Base-by-base conservation (phyloP, 2,329 filamentous ascomycete genomes). In the Phialocephala subalpina region DNA sequence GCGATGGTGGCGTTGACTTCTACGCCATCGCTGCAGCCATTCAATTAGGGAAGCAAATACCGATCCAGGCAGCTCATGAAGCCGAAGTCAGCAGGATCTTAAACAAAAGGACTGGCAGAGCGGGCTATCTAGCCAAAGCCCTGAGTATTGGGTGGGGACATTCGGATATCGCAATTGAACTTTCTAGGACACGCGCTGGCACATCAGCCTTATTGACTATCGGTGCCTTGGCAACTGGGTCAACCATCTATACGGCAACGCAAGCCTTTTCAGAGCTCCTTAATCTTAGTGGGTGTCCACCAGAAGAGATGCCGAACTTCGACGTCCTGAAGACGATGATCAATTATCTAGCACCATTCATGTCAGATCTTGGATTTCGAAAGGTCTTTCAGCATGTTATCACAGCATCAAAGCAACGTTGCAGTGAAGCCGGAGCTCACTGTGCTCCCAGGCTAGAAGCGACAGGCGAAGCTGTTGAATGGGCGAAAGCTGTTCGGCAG, bases 161-260 rank as follows among this genome's bases (percentile, higher is more conserved):
- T 56, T 56, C 52, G 18, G 52, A 56, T n/a, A 33, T 56, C 27
- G 25, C 52, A 11, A 56, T 56, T 16, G 52, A 56, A n/a, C 27
- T 56, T 16, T 14, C 52, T 11, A 56, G 52, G 14, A 56, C 52
- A n/a, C 20, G 52, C 6, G 52, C 52, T n/a, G 52, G 52, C 27
- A 56, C 52, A 14, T 56, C 52, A 11, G 52, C 52, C 27, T n/a
- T 56, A 25, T 11, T 56, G 27, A 56, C 52, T 9, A 56, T 56
- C 25, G 33, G 33, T 29, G 52, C 52, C 8, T 35, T 56, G 27
- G 52, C 52, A n/a, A 56, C 52, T 18, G 52, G 52, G 8, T n/a
- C 52, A 11, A 33, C 52, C 16, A 35, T 35, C 52, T 56, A 29
- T 42, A 12, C 38, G 4, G 38, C 52, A 25, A 27, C 20, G 52